phyloP scores from a whole-genome alignment of 805 yeast species.

The Saccharomycopsis selenospora region DNA sequence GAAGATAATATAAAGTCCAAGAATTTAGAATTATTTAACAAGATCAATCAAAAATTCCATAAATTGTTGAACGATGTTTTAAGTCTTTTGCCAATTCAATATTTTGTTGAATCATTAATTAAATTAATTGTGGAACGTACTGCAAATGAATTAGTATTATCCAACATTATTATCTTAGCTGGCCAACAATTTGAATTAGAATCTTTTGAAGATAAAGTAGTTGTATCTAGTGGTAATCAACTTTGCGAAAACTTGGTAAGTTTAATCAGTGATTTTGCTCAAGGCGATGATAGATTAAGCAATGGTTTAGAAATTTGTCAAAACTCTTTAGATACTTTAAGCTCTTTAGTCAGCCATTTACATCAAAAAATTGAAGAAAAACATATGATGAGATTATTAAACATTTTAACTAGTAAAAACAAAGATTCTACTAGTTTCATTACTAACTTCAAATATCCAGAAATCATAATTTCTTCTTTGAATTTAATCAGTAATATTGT shows the following conservation, averaged over 20 bases:
- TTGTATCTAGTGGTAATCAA: constrained; percentile 33
- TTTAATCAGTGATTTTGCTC: constrained; percentile 24
- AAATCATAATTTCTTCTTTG: constrained; percentile 64
- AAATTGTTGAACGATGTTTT: constrained; percentile 55
- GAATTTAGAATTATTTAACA: constrained; percentile 3
- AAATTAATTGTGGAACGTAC: constrained; percentile 29
- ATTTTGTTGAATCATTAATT: constrained; percentile 59
- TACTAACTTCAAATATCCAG: constrained; percentile 40
- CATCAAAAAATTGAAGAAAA: constrained; percentile 43
- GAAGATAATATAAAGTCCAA: constrained; percentile 10
- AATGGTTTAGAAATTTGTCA: constrained; percentile 45
- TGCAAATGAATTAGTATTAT: constrained; percentile 37
- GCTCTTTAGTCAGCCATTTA: constrained; percentile 56
- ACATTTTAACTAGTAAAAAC: constrained; percentile 38
- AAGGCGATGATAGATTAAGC: constrained; percentile 24
- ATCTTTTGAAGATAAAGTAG: constrained; percentile 39
- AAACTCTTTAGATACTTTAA: constrained; percentile 60
- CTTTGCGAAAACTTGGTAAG: constrained; percentile 49
- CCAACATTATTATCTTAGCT: constrained; percentile 53
- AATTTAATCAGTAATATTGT: constrained; percentile 65
- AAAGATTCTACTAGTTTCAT: constrained; percentile 38
- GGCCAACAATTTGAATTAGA: constrained; percentile 66
- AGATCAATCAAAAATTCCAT: constrained; percentile 38
- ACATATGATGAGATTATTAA: constrained; percentile 43
- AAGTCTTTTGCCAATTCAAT: constrained; percentile 65